A percentile compares a stretch with the other conserved stretches of the same genome.
These are phyloP conservation scores for Pseudogymnoascus sp. DNA, from an alignment of 2,329 filamentous ascomycete genomes.

Conservation along the genomic window DNA sequence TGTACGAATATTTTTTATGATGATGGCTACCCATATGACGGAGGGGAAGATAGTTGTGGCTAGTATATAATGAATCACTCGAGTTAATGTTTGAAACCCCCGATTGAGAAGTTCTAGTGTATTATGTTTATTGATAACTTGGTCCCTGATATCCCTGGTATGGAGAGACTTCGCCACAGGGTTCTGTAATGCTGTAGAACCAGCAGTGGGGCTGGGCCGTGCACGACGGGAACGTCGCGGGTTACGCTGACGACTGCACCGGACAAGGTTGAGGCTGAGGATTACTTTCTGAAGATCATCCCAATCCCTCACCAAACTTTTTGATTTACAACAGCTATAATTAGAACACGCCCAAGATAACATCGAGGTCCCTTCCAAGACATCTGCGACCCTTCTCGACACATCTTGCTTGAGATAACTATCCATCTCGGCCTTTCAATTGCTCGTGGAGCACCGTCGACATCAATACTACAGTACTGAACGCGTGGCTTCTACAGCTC, in stretches of 20 bases:
- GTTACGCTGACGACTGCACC: not conserved
- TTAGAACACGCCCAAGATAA: not conserved
- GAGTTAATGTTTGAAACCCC: not conserved
- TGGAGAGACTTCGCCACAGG: not conserved
- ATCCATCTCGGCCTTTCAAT: not conserved
- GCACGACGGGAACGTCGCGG: not conserved
- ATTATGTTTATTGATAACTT: not conserved
- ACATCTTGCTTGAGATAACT: not conserved
- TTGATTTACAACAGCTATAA: constrained; percentile 1
- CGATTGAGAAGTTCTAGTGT: not conserved
- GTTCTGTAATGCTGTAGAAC: not conserved
- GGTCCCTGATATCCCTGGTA: not conserved
- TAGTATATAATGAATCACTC: constrained; percentile 7
- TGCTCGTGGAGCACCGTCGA: constrained; percentile 18
- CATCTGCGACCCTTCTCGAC: not conserved
- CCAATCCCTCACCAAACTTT: not conserved
- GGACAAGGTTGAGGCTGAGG: not conserved
- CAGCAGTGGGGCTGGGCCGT: not conserved
- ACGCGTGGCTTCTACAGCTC: constrained; percentile 9
- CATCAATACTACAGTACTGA: not conserved
- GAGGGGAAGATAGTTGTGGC: not conserved
- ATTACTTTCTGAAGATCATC: constrained; percentile 1
- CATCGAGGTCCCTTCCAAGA: not conserved
- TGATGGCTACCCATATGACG: constrained; percentile 5
- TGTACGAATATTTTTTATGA: constrained; percentile 4